Evolutionary conservation across 495 filamentous ascomycete genomes (phyloP).

Genomic region (Aspergillus carlsbadensis): DNA sequence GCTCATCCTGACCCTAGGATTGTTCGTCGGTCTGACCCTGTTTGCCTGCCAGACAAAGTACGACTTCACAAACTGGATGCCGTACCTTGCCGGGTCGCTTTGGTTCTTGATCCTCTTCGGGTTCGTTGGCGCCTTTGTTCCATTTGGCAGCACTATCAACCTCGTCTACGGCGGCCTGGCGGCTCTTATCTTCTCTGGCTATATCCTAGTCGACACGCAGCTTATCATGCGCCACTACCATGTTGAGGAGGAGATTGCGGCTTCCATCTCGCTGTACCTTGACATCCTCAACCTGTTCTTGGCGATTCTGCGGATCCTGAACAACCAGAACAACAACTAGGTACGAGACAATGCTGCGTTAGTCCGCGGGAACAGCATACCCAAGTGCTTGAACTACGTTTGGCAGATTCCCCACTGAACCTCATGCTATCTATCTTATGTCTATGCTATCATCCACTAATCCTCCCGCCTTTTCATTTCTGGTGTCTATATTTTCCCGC

Average conservation of each 20-base stretch:
- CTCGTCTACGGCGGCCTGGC: conserved; percentile 77
- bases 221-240: conserved; percentile 92
- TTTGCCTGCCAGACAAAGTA: conserved; percentile 99
- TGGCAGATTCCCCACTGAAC: too few species aligned
- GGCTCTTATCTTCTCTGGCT: conserved; percentile 87
- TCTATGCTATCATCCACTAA: too few species aligned
- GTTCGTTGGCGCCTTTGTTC: conserved; percentile 85
- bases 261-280: conserved; percentile 90
- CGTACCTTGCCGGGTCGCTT: conserved; percentile 86
- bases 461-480: too few species aligned
- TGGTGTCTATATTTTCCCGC: too few species aligned
- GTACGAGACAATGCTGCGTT: too few species aligned
- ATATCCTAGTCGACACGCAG: conserved; percentile 96
- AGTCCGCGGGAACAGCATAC: too few species aligned
- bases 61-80: conserved; percentile 96
- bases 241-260: conserved; percentile 98
- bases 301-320: conserved; percentile 85
- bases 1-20: conserved; percentile 82
- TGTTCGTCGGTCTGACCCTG: conserved; percentile 88
- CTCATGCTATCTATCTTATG: too few species aligned
- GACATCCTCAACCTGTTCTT: conserved; percentile 98
- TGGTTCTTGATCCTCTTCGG: conserved; percentile 92
- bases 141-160: conserved; percentile 71
- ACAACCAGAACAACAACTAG: conserved; percentile 83
- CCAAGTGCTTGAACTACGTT: background rate